Evolutionary conservation across 2,329 filamentous ascomycete species (phyloP), one percentile per base, ranked within the genome.

Genomic region (Xylaria sp.): DNA sequence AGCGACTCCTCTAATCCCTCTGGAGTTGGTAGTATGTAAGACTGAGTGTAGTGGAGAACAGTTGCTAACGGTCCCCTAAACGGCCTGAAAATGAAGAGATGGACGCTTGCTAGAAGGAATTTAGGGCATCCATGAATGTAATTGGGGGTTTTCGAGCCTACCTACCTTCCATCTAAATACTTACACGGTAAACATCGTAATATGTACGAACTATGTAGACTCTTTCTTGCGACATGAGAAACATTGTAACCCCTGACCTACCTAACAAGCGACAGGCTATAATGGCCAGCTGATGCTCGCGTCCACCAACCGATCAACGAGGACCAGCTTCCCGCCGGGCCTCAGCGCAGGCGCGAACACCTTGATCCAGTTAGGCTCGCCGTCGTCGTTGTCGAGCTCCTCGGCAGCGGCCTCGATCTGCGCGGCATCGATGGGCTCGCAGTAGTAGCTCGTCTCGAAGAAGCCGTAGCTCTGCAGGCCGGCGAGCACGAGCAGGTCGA

Each of bases 361-460:
- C 22, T 56, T 61, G 26, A 68, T 60, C 64, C 64, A 68, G 44
- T 67, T 67, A 1, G 64, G 63, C 45, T 66, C 58, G 1, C 54
- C 58, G 4, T 60, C 38, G 2, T 34, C 50, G 18, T 53, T 16
- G 48, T 65, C 63, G 7, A 66, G 44, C 8, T 54, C 48, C 8
- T 29, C 38, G 8, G 43, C 57, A 1, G 52, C 50, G 6, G 38
- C 39, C 6, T 59, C 29, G 21, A n/a, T n/a, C n/a, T n/a, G n/a
- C n/a, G n/a, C n/a, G n/a, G n/a, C n/a, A n/a, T n/a, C n/a, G n/a
- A n/a, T n/a, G n/a, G n/a, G n/a, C n/a, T n/a, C n/a, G n/a, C n/a
- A n/a, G n/a, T n/a, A n/a, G n/a, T 63, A 63, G 9, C 29, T 44
- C 2, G 44, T 56, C 18, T 52, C 21, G 24, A 59, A 26, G 43